Conservation (phyloP, 2,329 filamentous ascomycete species). For the Diaporthe nobilis region DNA sequence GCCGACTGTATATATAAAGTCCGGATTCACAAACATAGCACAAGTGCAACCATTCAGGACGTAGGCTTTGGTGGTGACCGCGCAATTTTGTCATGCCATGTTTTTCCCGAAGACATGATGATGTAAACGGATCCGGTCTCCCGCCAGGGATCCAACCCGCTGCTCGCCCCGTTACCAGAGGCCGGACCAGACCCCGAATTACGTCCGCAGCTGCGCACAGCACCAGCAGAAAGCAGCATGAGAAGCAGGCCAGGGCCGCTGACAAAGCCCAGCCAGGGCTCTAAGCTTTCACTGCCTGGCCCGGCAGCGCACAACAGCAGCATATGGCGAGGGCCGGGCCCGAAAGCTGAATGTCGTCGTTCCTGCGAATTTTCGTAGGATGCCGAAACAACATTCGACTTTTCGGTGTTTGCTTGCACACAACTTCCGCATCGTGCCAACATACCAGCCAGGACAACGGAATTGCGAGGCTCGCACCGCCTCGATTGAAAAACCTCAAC, state of each 20-base stretch:
- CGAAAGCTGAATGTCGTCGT: slow-evolving; percentile 6
- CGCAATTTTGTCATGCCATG: slow-evolving; percentile 34
- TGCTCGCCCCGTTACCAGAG: slow-evolving; percentile 12
- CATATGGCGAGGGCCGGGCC: background rate
- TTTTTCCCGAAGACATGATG: slow-evolving; percentile 28
- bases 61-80: background rate
- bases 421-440: background rate
- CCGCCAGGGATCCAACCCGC: background rate
- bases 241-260: background rate
- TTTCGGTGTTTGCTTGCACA: slow-evolving; percentile 29
- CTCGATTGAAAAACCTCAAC: background rate
- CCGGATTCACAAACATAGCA: background rate
- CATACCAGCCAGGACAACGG: background rate
- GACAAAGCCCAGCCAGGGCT: slow-evolving; percentile 15
- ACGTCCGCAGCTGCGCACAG: slow-evolving; percentile 21
- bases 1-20: slow-evolving; percentile 4
- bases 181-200: slow-evolving; percentile 36
- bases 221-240: background rate
- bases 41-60: background rate
- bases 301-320: background rate
- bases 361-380: slow-evolving; percentile 34
- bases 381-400: slow-evolving; percentile 36
- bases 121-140: slow-evolving; percentile 22
- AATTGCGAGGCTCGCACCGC: background rate
- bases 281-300: background rate